Percentiles rank a stretch among this genome's conserved stretches.
Evolutionary conservation across 352 stramenopile genomes (phyloP).

Genomic region (Aphanomyces astaci): DNA sequence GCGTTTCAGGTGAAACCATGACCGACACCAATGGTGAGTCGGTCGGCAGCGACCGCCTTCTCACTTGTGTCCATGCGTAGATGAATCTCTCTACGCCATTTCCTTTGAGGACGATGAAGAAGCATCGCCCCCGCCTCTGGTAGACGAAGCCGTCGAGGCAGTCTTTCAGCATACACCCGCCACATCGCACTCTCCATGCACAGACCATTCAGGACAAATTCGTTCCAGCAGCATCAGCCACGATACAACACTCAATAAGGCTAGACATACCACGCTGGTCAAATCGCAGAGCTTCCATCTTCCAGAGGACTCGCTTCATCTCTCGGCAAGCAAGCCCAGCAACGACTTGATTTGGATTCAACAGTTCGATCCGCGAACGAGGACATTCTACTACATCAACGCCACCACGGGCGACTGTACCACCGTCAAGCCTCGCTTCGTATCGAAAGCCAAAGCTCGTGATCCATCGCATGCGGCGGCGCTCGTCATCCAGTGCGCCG

Average conservation of each 20-base stretch:
- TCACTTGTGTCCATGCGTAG: neutral
- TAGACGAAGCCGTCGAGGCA: too few species aligned
- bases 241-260: neutral
- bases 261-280: neutral
- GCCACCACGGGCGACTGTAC: conserved; percentile 28
- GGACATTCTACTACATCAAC: conserved; percentile 33
- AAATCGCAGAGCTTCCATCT: neutral
- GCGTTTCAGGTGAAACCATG: neutral
- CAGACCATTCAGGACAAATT: too few species aligned
- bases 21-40: neutral
- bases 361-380: conserved; percentile 40
- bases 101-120: conserved; percentile 5
- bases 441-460: conserved; percentile 17
- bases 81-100: neutral
- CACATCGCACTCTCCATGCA: too few species aligned
- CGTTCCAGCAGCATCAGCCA: neutral
- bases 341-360: conserved; percentile 29
- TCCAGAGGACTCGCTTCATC: neutral
- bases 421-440: conserved; percentile 35
- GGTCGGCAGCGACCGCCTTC: neutral
- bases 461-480: conserved; percentile 19
- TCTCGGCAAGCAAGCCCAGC: neutral
- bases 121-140: too few species aligned
- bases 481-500: conserved; percentile 48
- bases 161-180: too few species aligned